Base-by-base conservation (phyloP, 768 basidiomycete genomes). In the Solioccasus polychromus region DNA sequence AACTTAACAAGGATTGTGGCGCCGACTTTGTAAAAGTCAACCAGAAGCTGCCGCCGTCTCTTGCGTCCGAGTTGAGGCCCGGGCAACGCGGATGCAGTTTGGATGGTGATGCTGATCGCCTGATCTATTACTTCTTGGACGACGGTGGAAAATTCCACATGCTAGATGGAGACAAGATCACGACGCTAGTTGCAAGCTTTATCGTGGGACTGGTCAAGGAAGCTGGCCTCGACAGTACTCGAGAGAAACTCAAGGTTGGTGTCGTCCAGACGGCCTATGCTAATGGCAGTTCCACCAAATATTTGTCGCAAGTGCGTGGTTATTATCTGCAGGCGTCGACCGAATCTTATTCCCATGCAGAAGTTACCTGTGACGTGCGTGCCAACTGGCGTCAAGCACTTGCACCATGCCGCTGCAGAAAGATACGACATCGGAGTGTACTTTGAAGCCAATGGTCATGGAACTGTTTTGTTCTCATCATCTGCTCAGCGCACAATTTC, bases 241-340 rank as follows among this genome's bases (percentile, higher is more conserved):
- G 38, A 48, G 48, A 60, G 39, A 70, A 79, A 38, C 69, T 97
- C 52, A 81, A 86, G 62, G 88, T 97, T 22, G 96, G 96, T 25
- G 88, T 97, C 17, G 93, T 99, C 10, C 96, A 99, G 66, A 99
- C 96, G 1, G 96, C 96, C 3, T 99, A 99, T 65, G 96, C 96
- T 25, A 99, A 99, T 54, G 96, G 96, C 7, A 91, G 82, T 46
- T 97, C 95, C 0, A 99, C 96, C 11, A 90, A 86, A 63, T 98
- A 95, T 63, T 74, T 98, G 35, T 72, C 82, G 14, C 82, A 85
- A 67, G 91, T 92, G 48, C 51, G 80, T 61, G 22, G 42, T 19
- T 41, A n/a, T 22, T 3, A 20, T 6, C 26, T 4, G 28, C 11
- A 32, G 17, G 30, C 18, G 40, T 44, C 28, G 41, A 35, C 47